phyloP scores from a whole-genome alignment of 176 grass and related monocot species.

The Oryza glumipatula region DNA sequence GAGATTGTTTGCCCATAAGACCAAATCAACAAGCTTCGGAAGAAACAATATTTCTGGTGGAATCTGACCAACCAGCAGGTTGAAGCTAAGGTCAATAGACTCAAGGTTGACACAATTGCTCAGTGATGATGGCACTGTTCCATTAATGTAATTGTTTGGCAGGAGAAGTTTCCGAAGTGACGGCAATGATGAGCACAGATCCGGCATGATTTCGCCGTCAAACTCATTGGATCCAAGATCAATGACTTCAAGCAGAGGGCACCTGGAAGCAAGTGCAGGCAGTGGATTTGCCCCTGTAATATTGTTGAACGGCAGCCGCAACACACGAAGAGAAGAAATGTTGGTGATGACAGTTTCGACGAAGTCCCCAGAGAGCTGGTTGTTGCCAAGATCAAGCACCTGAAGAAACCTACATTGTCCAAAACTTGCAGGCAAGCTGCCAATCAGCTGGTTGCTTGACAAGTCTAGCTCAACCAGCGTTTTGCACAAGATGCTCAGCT shows the following conservation, averaged over 20 bases:
- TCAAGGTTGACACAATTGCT: slow-evolving; percentile 51
- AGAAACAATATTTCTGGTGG: slow-evolving; percentile 44
- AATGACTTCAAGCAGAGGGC: slow-evolving; percentile 45
- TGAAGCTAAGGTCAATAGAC: slow-evolving; percentile 68
- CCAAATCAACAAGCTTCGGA: slow-evolving; percentile 58
- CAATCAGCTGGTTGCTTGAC: slow-evolving; percentile 47
- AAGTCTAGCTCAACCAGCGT: slow-evolving; percentile 53
- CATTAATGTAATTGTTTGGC: slow-evolving; percentile 61
- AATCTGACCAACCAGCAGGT: slow-evolving; percentile 48
- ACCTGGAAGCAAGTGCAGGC: slow-evolving; percentile 23
- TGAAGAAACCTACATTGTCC: slow-evolving; percentile 47
- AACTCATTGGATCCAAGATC: slow-evolving; percentile 66
- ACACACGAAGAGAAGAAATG: slow-evolving; percentile 45
- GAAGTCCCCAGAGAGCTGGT: slow-evolving; percentile 69
- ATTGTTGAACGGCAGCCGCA: slow-evolving; percentile 69
- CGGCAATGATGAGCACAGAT: slow-evolving; percentile 47
- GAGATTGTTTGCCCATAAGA: slow-evolving; percentile 70
- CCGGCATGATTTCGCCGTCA: slow-evolving; percentile 43
- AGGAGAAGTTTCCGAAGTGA: slow-evolving; percentile 46
- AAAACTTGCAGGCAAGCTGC: slow-evolving; percentile 47
- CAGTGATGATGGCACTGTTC: slow-evolving; percentile 44
- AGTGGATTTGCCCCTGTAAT: slow-evolving; percentile 52
- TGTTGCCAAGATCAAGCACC: slow-evolving; percentile 47
- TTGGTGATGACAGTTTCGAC: slow-evolving; percentile 47
- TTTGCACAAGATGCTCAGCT: slow-evolving; percentile 51